Conservation (phyloP, 768 basidiomycete species). For the Kwoniella shandongensis region DNA sequence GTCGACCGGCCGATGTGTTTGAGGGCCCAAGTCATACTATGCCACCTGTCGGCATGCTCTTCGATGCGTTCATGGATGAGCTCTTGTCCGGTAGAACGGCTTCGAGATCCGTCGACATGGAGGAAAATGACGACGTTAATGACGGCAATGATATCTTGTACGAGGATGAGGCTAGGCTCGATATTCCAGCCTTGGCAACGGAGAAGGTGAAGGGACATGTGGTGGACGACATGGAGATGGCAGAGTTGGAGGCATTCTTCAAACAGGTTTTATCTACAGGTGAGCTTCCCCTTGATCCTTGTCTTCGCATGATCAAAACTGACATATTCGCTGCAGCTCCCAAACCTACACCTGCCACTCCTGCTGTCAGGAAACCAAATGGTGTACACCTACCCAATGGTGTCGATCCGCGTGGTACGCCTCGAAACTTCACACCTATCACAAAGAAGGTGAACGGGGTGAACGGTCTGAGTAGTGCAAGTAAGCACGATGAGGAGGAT, state of each 20-base stretch:
- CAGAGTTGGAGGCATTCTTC: conserved; percentile 66
- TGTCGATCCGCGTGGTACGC: not conserved
- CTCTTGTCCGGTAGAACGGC: conserved; percentile 49
- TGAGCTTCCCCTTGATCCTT: conserved; percentile 7
- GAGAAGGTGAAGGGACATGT: conserved; percentile 47
- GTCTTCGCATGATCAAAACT: not conserved
- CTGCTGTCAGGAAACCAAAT: conserved; percentile 11
- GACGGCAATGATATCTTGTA: conserved; percentile 34
- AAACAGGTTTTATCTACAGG: conserved; percentile 46
- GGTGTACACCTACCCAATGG: conserved; percentile 10
- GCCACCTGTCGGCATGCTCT: conserved; percentile 71
- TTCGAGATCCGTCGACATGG: not conserved
- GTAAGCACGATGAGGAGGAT: conserved; percentile 6
- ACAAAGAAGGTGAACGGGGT: conserved; percentile 6
- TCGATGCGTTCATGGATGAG: conserved; percentile 63
- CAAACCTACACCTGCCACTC: not conserved
- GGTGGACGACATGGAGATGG: conserved; percentile 63
- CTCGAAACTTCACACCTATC: not conserved
- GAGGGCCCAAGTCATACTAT: conserved; percentile 72
- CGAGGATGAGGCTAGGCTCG: conserved; percentile 21
- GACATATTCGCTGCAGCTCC: not conserved
- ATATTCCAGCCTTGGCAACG: not conserved
- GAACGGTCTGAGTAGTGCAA: not conserved
- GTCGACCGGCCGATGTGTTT: conserved; percentile 60
- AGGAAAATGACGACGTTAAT: conserved; percentile 6